Conservation (phyloP, 2,329 filamentous ascomycete genomes). For the Fusarium scirpi region DNA sequence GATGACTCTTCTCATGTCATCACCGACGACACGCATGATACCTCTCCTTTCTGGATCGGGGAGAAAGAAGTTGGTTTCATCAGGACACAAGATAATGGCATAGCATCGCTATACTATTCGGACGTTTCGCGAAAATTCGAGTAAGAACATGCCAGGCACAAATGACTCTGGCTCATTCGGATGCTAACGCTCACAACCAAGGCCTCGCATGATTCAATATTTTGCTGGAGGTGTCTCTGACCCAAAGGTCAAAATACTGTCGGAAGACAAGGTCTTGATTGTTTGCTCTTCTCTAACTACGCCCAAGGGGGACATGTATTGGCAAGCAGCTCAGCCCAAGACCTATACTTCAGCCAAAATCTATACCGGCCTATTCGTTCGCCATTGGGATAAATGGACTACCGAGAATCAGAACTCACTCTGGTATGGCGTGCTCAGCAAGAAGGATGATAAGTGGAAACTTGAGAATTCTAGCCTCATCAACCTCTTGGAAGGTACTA, state of each 20-base stretch:
- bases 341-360: slow-evolving; percentile 73
- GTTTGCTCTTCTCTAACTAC: slow-evolving; percentile 73
- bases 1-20: slow-evolving; percentile 74
- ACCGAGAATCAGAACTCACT: slow-evolving; percentile 77
- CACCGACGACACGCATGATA: slow-evolving; percentile 72
- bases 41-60: slow-evolving; percentile 81
- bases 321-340: slow-evolving; percentile 70
- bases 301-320: slow-evolving; percentile 76
- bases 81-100: slow-evolving; percentile 62
- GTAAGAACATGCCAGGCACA: slow-evolving; percentile 49
- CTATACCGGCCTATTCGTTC: slow-evolving; percentile 80
- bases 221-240: slow-evolving; percentile 69
- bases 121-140: slow-evolving; percentile 51
- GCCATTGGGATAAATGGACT: slow-evolving; percentile 86
- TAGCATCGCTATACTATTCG: slow-evolving; percentile 60
- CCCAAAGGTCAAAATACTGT: slow-evolving; percentile 67
- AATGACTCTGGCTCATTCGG: too few species aligned
- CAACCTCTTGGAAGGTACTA: slow-evolving; percentile 73
- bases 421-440: slow-evolving; percentile 75
- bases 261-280: slow-evolving; percentile 64
- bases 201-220: slow-evolving; percentile 58
- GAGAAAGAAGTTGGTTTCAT: slow-evolving; percentile 71
- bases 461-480: slow-evolving; percentile 61
- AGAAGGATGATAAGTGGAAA: slow-evolving; percentile 55
- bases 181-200: slow-evolving; percentile 21